A percentile compares a stretch with the other conserved stretches of the same genome.
Evolutionary conservation across 2,329 filamentous ascomycete genomes (phyloP).

Genomic region (Dothideomycetes sp.): DNA sequence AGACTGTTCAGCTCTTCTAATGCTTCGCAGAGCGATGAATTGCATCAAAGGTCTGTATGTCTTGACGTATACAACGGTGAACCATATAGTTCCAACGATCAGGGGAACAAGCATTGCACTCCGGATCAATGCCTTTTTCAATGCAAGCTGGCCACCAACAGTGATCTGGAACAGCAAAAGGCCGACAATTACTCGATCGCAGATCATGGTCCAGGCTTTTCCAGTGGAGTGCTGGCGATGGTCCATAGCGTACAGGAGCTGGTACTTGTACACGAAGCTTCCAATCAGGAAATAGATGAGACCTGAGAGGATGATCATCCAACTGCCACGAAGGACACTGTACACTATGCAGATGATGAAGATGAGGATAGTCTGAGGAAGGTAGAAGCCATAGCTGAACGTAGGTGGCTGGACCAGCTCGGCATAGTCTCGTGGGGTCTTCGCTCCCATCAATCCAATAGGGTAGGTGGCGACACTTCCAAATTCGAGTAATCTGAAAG

Average conservation of each 20-base stretch:
- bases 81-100: conserved; percentile 74
- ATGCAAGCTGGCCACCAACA: conserved; percentile 75
- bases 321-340: conserved; percentile 71
- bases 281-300: conserved; percentile 74
- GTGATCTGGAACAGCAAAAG: conserved; percentile 82
- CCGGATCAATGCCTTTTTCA: conserved; percentile 61
- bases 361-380: conserved; percentile 83
- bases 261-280: conserved; percentile 91
- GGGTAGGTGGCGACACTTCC: conserved; percentile 78
- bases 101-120: conserved; percentile 67
- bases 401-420: conserved; percentile 70
- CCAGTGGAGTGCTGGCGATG: conserved; percentile 91
- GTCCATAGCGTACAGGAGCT: conserved; percentile 96
- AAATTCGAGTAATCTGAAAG: conserved; percentile 82
- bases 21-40: conserved; percentile 84
- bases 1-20: conserved; percentile 51
- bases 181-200: conserved; percentile 78
- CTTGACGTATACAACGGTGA: conserved; percentile 66
- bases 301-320: conserved; percentile 70
- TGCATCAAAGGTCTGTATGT: conserved; percentile 82
- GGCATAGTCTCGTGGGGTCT: conserved; percentile 80
- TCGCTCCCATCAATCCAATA: conserved; percentile 64
- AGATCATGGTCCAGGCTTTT: conserved; percentile 92
- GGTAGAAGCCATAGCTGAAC: conserved; percentile 93
- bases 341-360: conserved; percentile 96